phyloP scores from a whole-genome alignment of 352 stramenopile species.

The Pythium utonaiense region DNA sequence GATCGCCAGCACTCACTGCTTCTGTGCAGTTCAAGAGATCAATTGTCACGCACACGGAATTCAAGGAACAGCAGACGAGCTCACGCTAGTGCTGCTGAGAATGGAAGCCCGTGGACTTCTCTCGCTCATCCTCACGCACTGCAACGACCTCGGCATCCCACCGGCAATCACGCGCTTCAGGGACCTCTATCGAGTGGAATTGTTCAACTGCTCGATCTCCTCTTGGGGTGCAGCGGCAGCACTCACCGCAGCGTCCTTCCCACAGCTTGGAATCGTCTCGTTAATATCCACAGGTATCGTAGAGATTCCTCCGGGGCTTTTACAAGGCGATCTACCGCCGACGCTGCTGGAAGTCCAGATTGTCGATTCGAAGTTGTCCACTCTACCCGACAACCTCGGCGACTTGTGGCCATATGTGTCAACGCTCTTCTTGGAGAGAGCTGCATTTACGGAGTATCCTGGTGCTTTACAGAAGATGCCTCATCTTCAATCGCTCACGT shows the following conservation, averaged over 20 bases:
- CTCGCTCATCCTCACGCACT: slow-evolving; percentile 2
- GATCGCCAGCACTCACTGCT: background rate
- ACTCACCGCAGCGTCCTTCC: background rate
- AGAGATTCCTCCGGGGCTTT: background rate
- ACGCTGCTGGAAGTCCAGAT: background rate
- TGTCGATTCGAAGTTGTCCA: background rate
- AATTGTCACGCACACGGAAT: slow-evolving; percentile 1
- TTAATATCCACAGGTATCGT: background rate
- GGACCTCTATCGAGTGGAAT: slow-evolving; percentile 4
- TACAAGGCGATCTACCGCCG: background rate
- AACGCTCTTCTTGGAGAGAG: slow-evolving; percentile 7
- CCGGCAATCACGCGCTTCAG: background rate
- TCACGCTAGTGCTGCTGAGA: background rate
- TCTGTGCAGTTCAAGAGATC: slow-evolving; percentile 12
- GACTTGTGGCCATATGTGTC: slow-evolving; percentile 2
- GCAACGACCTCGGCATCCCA: background rate
- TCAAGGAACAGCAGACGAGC: background rate
- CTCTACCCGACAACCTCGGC: background rate
- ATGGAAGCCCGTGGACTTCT: background rate
- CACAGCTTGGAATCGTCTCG: background rate
- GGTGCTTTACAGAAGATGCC: background rate
- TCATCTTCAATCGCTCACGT: background rate
- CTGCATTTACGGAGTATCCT: background rate
- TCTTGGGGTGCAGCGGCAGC: background rate
- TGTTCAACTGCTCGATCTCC: background rate